Evolutionary conservation across 768 basidiomycete genomes (phyloP), one percentile per base, ranked within the genome.

Genomic region (Mrakia gelida): DNA sequence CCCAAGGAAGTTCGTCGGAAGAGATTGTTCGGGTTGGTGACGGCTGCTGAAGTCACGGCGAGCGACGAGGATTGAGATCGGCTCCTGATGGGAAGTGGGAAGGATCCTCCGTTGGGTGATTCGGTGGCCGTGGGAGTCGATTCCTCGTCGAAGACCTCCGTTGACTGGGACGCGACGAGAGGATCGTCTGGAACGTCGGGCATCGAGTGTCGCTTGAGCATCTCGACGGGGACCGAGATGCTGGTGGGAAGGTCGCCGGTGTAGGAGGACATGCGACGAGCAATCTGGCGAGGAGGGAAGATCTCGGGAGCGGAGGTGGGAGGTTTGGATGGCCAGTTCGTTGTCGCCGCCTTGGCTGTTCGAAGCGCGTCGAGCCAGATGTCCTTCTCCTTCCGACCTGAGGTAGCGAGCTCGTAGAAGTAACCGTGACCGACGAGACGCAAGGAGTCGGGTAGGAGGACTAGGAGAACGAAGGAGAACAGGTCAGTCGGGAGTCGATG

Each of bases 391-490:
- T 88, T 81, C 86, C 82, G 88, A 83, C 94, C 95, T 23, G 93
- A 89, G 0, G 93, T 92, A 10, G 93, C 93, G 43, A 98, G 85
- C 82, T 97, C 94, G 81, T 96, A 92, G 77, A 89, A 88, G 81
- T 92, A 90, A 9, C 90, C 90, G 74, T 87, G 87, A 63, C 87
- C 88, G 15, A 87, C 88, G 23, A 97, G 85, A 71, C 92, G 90
- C 84, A 98, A 92, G 63, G 91, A 91, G 81, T 90, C 91, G 18
- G 94, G 91, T 10, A 98, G 86, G 80, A 91, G 87, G 65, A 90
- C 95, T 97, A 16, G 2, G 75, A 0, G 34, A 71, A 59, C 30
- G 32, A 23, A 28, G 28, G 70, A n/a, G 71, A 18, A 30, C n/a
- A 59, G 28, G 16, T 6, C 28, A 70, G 49, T 41, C 32, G 78